Evolutionary conservation across 768 basidiomycete species (phyloP), one percentile per base, ranked within the genome.

Genomic region (Lentinus tigrinus): DNA sequence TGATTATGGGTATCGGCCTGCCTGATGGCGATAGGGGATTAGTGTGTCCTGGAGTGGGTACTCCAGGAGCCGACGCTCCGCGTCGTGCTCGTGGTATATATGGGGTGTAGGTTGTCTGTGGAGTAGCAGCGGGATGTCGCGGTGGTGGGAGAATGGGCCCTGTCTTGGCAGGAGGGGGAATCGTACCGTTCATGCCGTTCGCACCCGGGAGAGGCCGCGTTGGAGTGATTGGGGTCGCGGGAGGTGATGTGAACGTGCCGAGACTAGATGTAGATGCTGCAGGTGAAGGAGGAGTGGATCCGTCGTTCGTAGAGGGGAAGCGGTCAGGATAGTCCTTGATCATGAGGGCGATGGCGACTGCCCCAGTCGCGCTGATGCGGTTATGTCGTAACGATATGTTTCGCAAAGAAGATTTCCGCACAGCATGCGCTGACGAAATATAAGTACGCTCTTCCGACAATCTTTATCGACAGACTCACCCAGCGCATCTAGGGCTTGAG

Each of bases 241-340:
- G 69, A 1, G 75, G 70, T 4, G 78, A 72, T 21, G 69, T 58
- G 26, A 74, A 66, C 4, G 48, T 46, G 21, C 46, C 42, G 7
- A 39, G 60, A 54, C 31, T 67, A 13, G 68, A 54, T 9, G 63
- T 69, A 28, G 66, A 61, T 14, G 64, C 64, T 10, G 67, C 65
- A 3, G 70, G 61, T 4, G 63, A 65, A 17, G 61, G 53, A 46
- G 65, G 62, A 1, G 48, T 54, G 4, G 65, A 63, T 11, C 48
- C 37, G 16, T 52, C 37, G 10, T 67, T 57, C 19, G 70, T 56
- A 13, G 64, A 56, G 2, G 75, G 73, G 62, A 87, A 81, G 42
- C 88, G 79, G 63, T 97, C 93, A 3, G 93, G 92, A 68, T 98
- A 98, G 72, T 99, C 96, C 51, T 91, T 85, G 61, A 98, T 95